Conservation (phyloP, 352 stramenopile species). For the Phytophthora ohioensis region DNA sequence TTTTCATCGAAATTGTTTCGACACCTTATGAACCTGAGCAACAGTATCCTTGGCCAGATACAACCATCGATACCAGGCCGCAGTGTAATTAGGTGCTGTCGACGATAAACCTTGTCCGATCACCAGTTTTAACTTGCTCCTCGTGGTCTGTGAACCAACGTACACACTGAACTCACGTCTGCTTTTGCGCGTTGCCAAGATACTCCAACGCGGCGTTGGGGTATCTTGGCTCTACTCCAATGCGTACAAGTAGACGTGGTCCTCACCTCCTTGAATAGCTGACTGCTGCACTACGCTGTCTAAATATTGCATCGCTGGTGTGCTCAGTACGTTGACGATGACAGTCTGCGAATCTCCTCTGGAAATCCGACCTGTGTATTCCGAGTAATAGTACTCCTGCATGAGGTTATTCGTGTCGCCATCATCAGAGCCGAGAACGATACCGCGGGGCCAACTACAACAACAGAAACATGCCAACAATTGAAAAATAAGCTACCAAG, state of each 20-base stretch:
- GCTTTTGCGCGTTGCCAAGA: no score
- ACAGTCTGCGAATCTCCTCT: conserved; percentile 31
- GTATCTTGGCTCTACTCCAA: conserved; percentile 27
- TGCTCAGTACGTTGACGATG: conserved; percentile 57
- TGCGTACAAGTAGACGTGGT: conserved; percentile 39
- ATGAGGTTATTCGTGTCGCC: conserved; percentile 41
- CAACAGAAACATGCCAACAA: conserved; percentile 8
- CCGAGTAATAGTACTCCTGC: conserved; percentile 59
- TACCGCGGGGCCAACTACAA: conserved; percentile 64
- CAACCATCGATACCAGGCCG: background rate
- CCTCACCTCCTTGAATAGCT: conserved; percentile 26
- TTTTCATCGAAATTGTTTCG: background rate
- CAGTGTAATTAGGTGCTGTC: conserved; percentile 8
- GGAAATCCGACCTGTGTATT: conserved; percentile 73
- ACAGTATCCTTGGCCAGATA: background rate
- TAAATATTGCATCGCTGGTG: conserved; percentile 66
- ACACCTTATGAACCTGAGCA: conserved; percentile 10
- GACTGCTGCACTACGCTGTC: conserved; percentile 59
- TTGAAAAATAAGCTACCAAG: background rate
- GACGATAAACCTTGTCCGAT: conserved; percentile 2
- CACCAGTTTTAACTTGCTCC: conserved; percentile 7
- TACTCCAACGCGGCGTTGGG: no score
- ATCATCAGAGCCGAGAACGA: conserved; percentile 54
- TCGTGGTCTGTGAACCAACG: background rate
- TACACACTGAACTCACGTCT: background rate